A percentile compares a stretch with the other conserved stretches of the same genome.
Evolutionary conservation across 768 basidiomycete species (phyloP).

Genomic region (Galerina marginata): DNA sequence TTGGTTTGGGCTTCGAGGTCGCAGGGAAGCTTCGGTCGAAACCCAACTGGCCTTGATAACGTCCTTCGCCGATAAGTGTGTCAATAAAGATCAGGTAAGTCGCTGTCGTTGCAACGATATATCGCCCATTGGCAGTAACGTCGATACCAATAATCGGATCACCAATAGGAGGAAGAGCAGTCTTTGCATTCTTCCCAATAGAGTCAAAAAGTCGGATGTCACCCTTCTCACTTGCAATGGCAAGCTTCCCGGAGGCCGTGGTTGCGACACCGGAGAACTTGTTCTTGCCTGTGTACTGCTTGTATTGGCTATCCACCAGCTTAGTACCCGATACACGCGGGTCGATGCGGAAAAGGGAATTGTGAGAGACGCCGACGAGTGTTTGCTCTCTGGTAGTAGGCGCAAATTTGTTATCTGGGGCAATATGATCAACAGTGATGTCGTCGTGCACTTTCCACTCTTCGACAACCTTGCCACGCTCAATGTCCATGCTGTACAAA

Average conservation of each 20-base stretch:
- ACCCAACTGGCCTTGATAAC: slow-evolving; percentile 80
- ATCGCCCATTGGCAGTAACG: slow-evolving; percentile 91
- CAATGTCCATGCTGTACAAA: slow-evolving; percentile 89
- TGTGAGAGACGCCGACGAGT: slow-evolving; percentile 90
- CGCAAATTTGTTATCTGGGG: slow-evolving; percentile 94
- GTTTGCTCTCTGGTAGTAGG: slow-evolving; percentile 93
- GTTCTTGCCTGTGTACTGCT: slow-evolving; percentile 95
- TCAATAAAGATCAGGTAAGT: slow-evolving; percentile 94
- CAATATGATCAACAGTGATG: slow-evolving; percentile 84
- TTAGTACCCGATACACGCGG: slow-evolving; percentile 92
- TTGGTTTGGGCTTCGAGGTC: slow-evolving; percentile 88
- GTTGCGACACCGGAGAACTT: slow-evolving; percentile 93
- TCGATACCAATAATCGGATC: slow-evolving; percentile 96
- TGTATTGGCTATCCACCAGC: slow-evolving; percentile 93
- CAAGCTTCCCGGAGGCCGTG: slow-evolving; percentile 84
- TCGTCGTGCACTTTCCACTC: slow-evolving; percentile 98
- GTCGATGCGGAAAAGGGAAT: slow-evolving; percentile 97
- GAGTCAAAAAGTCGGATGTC: slow-evolving; percentile 95
- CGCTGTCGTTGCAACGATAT: slow-evolving; percentile 94
- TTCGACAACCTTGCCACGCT: slow-evolving; percentile 94
- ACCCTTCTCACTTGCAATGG: slow-evolving; percentile 95
- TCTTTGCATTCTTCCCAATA: slow-evolving; percentile 99
- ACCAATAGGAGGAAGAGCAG: slow-evolving; percentile 91
- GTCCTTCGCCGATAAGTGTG: slow-evolving; percentile 90
- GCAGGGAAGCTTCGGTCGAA: slow-evolving; percentile 98